Conservation (phyloP, 306 rosid genomes). For the Datisca glomerata region DNA sequence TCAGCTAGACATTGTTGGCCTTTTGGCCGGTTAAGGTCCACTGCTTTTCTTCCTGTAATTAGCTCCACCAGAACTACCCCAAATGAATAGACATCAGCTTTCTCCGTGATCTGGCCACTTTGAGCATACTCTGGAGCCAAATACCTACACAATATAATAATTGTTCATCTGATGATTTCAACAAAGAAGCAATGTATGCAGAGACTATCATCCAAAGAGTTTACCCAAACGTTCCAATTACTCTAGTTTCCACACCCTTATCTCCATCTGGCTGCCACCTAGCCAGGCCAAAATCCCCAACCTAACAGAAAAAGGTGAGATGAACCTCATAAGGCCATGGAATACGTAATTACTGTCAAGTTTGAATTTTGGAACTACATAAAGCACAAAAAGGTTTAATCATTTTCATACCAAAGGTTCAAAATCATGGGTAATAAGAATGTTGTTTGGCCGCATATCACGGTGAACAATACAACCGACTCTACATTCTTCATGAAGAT, state of each 20-base stretch:
- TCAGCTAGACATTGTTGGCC: constrained; percentile 98
- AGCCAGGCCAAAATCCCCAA: constrained; percentile 97
- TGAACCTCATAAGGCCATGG: constrained; percentile 1
- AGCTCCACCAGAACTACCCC: constrained; percentile 97
- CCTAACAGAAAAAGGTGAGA: constrained; percentile 36
- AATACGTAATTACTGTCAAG: too few species aligned
- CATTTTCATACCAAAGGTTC: constrained; percentile 67
- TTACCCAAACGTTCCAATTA: constrained; percentile 97
- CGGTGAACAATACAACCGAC: constrained; percentile 99
- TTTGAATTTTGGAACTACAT: too few species aligned
- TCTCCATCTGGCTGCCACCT: constrained; percentile 99
- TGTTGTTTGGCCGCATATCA: constrained; percentile 99
- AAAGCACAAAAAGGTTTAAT: too few species aligned
- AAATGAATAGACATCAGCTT: constrained; percentile 94
- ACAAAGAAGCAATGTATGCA: not conserved
- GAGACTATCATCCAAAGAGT: too few species aligned
- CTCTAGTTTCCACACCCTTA: constrained; percentile 89
- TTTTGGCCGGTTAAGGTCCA: constrained; percentile 81
- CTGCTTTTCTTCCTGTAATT: constrained; percentile 90
- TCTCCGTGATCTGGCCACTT: constrained; percentile 97
- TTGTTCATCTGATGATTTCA: constrained; percentile 12
- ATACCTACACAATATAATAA: constrained; percentile 39
- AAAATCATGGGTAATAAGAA: constrained; percentile 98
- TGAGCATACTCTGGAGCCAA: constrained; percentile 98
- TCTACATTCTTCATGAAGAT: constrained; percentile 98